A percentile compares a stretch with the other conserved stretches of the same genome.
phyloP scores from a whole-genome alignment of 306 rosid species.

The Corylus avellana region DNA sequence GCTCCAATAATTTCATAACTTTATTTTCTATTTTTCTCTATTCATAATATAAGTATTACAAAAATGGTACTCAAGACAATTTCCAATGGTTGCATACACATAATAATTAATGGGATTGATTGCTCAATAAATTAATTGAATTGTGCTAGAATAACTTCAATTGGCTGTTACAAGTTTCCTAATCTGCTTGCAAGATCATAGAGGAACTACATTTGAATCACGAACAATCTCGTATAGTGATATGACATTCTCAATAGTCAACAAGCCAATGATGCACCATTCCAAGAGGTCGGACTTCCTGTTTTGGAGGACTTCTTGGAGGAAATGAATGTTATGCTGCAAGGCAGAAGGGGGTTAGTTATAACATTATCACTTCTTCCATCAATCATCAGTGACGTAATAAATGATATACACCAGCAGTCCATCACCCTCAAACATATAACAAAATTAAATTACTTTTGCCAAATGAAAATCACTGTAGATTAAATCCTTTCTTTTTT shows the following conservation, averaged over 20 bases:
- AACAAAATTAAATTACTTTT: background rate
- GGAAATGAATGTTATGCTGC: slow-evolving; percentile 99
- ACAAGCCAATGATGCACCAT: slow-evolving; percentile 92
- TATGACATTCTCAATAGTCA: slow-evolving; percentile 76
- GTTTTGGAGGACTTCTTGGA: slow-evolving; percentile 93
- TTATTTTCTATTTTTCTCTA: background rate
- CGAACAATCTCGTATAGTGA: slow-evolving; percentile 79
- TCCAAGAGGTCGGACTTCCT: slow-evolving; percentile 94
- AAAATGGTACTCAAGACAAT: background rate
- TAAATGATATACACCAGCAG: too few species aligned
- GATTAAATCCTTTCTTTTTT: too few species aligned
- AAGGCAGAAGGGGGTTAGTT: background rate
- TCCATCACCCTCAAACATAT: background rate
- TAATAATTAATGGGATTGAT: slow-evolving; percentile 3
- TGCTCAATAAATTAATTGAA: slow-evolving; percentile 29
- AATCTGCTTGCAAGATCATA: slow-evolving; percentile 21
- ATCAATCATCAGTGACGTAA: background rate
- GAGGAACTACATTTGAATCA: slow-evolving; percentile 52
- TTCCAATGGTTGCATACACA: slow-evolving; percentile 12
- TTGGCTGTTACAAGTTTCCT: slow-evolving; percentile 29
- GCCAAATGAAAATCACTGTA: too few species aligned
- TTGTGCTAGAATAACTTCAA: slow-evolving; percentile 21
- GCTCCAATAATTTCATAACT: background rate
- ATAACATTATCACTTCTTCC: background rate
- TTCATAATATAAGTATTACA: background rate